Base-by-base conservation (phyloP, 2,329 filamentous ascomycete species). In the Ceratocystis eucalypticola region DNA sequence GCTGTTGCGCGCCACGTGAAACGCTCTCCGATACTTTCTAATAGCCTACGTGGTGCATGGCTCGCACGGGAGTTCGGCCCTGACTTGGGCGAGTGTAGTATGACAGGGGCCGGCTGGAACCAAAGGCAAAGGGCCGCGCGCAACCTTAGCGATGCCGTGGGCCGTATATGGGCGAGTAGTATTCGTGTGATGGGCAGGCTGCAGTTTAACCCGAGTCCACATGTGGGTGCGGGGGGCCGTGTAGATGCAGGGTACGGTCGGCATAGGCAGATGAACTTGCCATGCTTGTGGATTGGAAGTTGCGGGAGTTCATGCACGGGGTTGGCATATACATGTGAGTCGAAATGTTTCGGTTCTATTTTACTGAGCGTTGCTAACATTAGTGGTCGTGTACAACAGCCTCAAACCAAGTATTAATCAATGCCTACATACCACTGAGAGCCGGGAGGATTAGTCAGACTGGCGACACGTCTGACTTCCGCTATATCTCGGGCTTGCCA, bases 11-110 rank as follows among this genome's bases (percentile, higher is more conserved):
- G 50, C 15, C 65, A 66, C 44, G 45, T 66, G 12, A 30, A 48
- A 28, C 65, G 65, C 44, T 53, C 57, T 5, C 25, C 65, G 3
- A 22, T 66, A 8, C 30, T 62, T 22, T 50, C 57, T 33, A 30
- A 48, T 22, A 53, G 28, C 22, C 62, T 17, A 2, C 50, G 33
- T 1, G 63, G 63, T 20, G 57, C 62, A 2, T 46, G 41, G n/a
- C 57, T 67, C 5, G 63, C 45, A n/a, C 67, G 64, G 2, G 67
- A 68, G 62, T 66, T 64, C 28, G 67, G 67, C 37, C 3, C 61
- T 1, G 61, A 55, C 22, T 41, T 41, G 22, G 67, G 64, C 4
- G 53, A n/a, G n/a, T 61, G 7, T 20, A 25, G 50, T 15, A 7
- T 8, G 2, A 45, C 15, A 10, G 53, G 61, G 10, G 53, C 48